Percentiles rank a stretch among this genome's conserved stretches.
Evolutionary conservation across 1,284 basidiomycete genomes (phyloP).

Genomic region (Apiotrichum montevideense): DNA sequence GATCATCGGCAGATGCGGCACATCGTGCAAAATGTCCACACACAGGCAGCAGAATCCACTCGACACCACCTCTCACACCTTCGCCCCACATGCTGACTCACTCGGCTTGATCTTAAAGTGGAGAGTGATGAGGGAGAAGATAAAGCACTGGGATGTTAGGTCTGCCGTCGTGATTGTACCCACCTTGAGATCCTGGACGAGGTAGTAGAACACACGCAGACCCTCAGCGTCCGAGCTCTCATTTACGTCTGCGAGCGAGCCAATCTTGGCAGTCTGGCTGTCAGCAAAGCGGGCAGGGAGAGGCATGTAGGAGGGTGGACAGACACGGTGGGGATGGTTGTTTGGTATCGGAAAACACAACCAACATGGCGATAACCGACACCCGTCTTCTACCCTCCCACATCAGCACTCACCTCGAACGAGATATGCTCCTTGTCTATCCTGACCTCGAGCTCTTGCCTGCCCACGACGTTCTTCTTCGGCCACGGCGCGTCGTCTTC

Average conservation of each 20-base stretch:
- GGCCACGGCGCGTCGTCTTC: constrained; percentile 99
- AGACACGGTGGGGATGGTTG: no score
- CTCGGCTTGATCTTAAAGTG: constrained; percentile 99
- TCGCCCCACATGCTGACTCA: constrained; percentile 13
- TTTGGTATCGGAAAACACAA: no score
- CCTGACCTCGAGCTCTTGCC: constrained; percentile 93
- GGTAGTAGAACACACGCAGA: constrained; percentile 96
- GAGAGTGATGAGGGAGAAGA: constrained; percentile 93
- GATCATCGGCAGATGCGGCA: no score
- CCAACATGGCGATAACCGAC: no score
- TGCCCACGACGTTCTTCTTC: constrained; percentile 95
- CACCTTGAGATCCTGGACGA: constrained; percentile 95
- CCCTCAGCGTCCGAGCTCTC: constrained; percentile 97
- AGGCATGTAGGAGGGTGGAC: no score
- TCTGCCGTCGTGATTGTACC: constrained; percentile 20
- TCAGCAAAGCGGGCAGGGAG: not conserved
- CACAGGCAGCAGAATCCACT: no score
- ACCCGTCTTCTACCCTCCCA: no score
- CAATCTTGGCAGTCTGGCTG: constrained; percentile 89
- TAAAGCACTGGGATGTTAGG: constrained; percentile 65
- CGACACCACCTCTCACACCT: no score
- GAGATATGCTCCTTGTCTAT: constrained; percentile 93
- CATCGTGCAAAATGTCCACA: no score
- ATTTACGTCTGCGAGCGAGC: constrained; percentile 90
- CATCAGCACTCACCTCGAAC: constrained; percentile 65